Evolutionary conservation across 495 filamentous ascomycete species (phyloP).

Genomic region (Podospora didyma): DNA sequence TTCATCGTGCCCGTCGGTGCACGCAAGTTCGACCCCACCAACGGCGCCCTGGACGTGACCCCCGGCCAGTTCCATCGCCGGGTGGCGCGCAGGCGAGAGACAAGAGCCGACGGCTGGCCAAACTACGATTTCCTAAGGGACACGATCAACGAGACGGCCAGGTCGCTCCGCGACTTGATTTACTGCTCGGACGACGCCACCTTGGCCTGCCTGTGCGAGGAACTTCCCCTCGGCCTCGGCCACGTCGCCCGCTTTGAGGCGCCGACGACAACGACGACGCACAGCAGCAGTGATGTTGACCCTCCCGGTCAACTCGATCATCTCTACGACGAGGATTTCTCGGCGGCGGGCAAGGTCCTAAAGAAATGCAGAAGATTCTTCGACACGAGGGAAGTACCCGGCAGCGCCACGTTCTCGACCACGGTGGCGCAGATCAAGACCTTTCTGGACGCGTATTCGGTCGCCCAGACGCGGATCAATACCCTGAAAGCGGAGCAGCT

Average conservation of each 20-base stretch:
- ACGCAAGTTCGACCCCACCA: slow-evolving; percentile 2
- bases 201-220: background rate
- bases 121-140: background rate
- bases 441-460: slow-evolving; percentile 8
- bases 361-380: too few relatives aligned
- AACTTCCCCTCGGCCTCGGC: background rate
- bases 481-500: slow-evolving; percentile 8
- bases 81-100: background rate
- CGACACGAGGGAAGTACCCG: too few relatives aligned
- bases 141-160: background rate
- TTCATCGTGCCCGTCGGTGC: slow-evolving; percentile 4
- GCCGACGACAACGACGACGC: too few relatives aligned
- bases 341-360: too few relatives aligned
- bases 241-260: too few relatives aligned
- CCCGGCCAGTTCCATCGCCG: background rate
- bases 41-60: slow-evolving; percentile 3
- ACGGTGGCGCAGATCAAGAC: too few relatives aligned
- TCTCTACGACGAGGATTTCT: too few relatives aligned
- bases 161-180: background rate
- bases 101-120: background rate
- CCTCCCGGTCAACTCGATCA: too few relatives aligned
- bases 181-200: background rate
- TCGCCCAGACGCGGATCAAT: slow-evolving; percentile 9
- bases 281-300: too few relatives aligned
- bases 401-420: too few relatives aligned